A percentile compares a stretch with the other conserved stretches of the same genome.
phyloP scores from a whole-genome alignment of 2,329 filamentous ascomycete genomes.

The Pleurostoma richardsiae region DNA sequence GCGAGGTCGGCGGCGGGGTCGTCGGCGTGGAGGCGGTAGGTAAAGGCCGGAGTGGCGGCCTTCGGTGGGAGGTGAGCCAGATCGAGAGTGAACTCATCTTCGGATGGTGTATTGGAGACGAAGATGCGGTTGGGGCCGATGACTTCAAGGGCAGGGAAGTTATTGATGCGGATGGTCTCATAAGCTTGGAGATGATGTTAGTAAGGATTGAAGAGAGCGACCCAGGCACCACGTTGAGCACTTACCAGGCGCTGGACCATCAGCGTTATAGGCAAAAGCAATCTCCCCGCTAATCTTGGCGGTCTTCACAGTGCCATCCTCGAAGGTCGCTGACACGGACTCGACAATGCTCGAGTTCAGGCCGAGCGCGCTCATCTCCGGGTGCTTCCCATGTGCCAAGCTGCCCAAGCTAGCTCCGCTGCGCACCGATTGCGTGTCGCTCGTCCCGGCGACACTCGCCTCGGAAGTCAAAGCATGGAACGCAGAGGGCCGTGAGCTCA shows the following conservation, averaged over 20 bases:
- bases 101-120: conserved; percentile 60
- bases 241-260: conserved; percentile 26
- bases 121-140: conserved; percentile 93
- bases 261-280: conserved; percentile 72
- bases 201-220: neutral
- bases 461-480: conserved; percentile 58
- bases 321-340: conserved; percentile 80
- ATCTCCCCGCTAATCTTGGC: conserved; percentile 82
- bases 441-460: conserved; percentile 51
- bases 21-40: conserved; percentile 80
- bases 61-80: conserved; percentile 59
- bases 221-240: too few relatives aligned
- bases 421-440: conserved; percentile 86
- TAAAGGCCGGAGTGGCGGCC: conserved; percentile 78
- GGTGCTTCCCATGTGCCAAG: conserved; percentile 67
- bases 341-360: conserved; percentile 88
- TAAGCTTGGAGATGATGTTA: conserved; percentile 28
- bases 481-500: conserved; percentile 36
- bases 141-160: conserved; percentile 82
- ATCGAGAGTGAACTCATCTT: conserved; percentile 77
- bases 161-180: conserved; percentile 76
- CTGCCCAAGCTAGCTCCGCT: conserved; percentile 78
- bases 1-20: conserved; percentile 33
- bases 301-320: conserved; percentile 64
- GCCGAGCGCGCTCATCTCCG: conserved; percentile 73